phyloP scores from a whole-genome alignment of 345 rosid genomes.

The Corchorus olitorius region DNA sequence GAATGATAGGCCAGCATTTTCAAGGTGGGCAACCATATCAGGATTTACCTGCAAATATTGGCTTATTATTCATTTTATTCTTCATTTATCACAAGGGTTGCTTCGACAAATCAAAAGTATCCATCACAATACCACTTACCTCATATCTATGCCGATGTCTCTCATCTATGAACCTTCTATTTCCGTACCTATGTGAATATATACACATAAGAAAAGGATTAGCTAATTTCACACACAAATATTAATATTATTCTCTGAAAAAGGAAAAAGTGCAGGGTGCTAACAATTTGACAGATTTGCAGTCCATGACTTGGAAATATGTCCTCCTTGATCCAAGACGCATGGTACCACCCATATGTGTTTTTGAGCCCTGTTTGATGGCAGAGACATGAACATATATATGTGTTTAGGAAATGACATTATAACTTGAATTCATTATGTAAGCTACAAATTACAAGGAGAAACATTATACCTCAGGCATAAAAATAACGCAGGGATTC shows the following conservation, averaged over 20 bases:
- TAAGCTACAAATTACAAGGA: not conserved
- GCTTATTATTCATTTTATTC: not conserved
- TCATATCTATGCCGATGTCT: slow-evolving; percentile 97
- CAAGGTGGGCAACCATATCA: slow-evolving; percentile 66
- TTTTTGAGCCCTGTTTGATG: slow-evolving; percentile 74
- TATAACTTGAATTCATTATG: not conserved
- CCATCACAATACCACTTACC: slow-evolving; percentile 42
- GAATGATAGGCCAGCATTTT: slow-evolving; percentile 78
- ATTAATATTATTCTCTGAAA: not conserved
- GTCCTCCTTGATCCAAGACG: slow-evolving; percentile 91
- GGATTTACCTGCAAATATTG: slow-evolving; percentile 77
- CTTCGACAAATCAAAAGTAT: not conserved
- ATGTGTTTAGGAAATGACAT: slow-evolving; percentile 10
- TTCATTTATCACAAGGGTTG: slow-evolving; percentile 3
- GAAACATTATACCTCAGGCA: slow-evolving; percentile 78
- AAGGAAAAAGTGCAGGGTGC: slow-evolving; percentile 28
- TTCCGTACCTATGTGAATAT: slow-evolving; percentile 60
- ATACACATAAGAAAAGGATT: not conserved
- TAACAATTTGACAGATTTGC: slow-evolving; percentile 81
- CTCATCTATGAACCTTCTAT: slow-evolving; percentile 69
- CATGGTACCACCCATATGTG: slow-evolving; percentile 98
- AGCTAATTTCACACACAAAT: not conserved
- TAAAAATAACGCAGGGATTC: slow-evolving; percentile 85
- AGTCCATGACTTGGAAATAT: slow-evolving; percentile 58
- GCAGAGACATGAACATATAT: not conserved